Evolutionary conservation across 768 basidiomycete genomes (phyloP), one percentile per base, ranked within the genome.

Genomic region (Pleurotus citrinopileatus): DNA sequence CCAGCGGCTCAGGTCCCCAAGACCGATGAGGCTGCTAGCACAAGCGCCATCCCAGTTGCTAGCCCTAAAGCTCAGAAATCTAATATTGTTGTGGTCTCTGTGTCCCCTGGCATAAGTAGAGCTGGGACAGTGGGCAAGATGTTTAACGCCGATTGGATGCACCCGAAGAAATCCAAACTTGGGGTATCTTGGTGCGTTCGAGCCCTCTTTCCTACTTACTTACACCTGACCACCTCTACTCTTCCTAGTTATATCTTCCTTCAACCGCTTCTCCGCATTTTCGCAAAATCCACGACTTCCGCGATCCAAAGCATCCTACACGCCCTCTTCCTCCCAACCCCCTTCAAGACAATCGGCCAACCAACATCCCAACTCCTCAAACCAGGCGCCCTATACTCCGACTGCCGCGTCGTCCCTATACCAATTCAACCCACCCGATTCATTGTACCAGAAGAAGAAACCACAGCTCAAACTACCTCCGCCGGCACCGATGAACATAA

Each of bases 261-360:
- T 5, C 83, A 84, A 55, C 91, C 91, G 0, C 38, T 92, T 3
- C 70, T 92, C 15, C 73, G 84, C 22, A 60, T 94, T 38, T 65
- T 89, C 59, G 81, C 85, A 4, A 94, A 94, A 61, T 82, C 86
- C 0, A 78, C 90, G 1, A 63, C 57, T 2, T 71, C 81, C 6
- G 72, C 86, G 0, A 71, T 89, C n/a, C 90, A 96, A 64, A 79
- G 84, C 2, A 73, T 94, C n/a, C 68, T 94, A 2, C 93, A 93
- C 57, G 86, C 79, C 0, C 78, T 96, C 12, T 94, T 90, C 66
- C 77, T 92, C 13, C 90, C 90, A 0, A 89, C 87, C 2, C 88
- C 89, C 2, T 84, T 89, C 71, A 90, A 89, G 67, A 70, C 76
- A 36, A 45, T 48, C 13, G 40, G 47, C 26, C 27, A 63, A 54